Base-by-base conservation (phyloP, 176 grass and related monocot species). In the sorghum (Sorghum bicolor) region DNA sequence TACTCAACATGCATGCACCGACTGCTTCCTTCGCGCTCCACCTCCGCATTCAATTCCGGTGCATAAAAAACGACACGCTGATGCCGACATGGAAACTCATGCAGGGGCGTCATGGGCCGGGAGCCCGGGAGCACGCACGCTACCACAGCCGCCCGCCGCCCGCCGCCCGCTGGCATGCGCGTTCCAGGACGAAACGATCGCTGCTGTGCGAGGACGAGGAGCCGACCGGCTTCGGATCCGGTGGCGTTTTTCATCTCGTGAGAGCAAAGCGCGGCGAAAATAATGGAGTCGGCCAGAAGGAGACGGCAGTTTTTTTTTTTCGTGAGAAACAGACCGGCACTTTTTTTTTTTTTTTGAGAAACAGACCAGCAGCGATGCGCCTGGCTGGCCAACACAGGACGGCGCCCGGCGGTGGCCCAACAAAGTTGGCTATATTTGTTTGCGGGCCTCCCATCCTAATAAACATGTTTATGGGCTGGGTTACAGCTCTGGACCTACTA, bases 21-120 rank as follows among this genome's bases (percentile, higher is more conserved):
- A 83, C 84, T 52, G 16, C 84, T 78, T 83, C 37, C 2, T 71
- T 38, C 36, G 32, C 10, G 26, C 76, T 73, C 75, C 81, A 77
- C 71, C 8, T 41, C 8, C 53, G 22, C 22, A 4, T 58, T 58
- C 22, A 58, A 24, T 3, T 57, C 20, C 52, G 52, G 19, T n/a
- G 19, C 52, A 57, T 57, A 57, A 57, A 53, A 57, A 57, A 57
- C 22, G 52, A 57, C 19, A 57, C 19, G 8, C 52, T 8, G 52
- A n/a, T 57, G 52, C 52, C 20, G 20, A 57, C 52, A n/a, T 57
- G 20, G 8, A 57, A 55, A 19, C 16, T 20, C 16, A 20, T 52
- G 17, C 50, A 20, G 50, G 50, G 19, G 50, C 50, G 17, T 19
- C 50, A 20, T 55, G 19, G 48, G 17, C 17, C 5, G 48, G 6